Evolutionary conservation across 2,329 filamentous ascomycete species (phyloP), one percentile per base, ranked within the genome.

Genomic region (Talaromyces piceae): DNA sequence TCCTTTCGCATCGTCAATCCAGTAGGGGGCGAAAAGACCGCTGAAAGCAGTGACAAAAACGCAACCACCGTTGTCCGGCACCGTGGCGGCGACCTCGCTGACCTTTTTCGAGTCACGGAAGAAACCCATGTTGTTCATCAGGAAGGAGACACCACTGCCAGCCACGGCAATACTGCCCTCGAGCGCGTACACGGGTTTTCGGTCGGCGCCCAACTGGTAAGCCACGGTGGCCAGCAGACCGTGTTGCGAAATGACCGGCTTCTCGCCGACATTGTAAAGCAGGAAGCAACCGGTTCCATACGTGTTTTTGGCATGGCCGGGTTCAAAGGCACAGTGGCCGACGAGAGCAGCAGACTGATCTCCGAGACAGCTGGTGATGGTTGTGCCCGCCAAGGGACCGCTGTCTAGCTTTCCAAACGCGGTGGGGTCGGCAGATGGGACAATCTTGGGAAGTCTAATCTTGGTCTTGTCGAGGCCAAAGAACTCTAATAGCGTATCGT

Each of bases 1-100:
- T 53, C 90, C 90, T 66, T 90, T 86, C n/a, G 88, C 88, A 68
- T 94, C 88, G 65, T 94, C 88, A 56, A 95, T 91, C 90, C 90
- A 95, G 69, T 95, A 95, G 0, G 90, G 90, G 1, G 90, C 90
- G 66, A 95, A 95, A 2, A 95, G 78, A 43, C 90, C 90, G 65
- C 86, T 90, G 67, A 95, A 95, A 1, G 89, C 90, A 5, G 90
- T 95, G 50, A 95, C 90, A 62, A 95, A 84, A 11, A 91, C 82
- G 49, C 90, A 85, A 8, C 90, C 90, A 46, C 89, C 90, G 55
- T 87, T 94, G 64, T 95, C 86, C 41, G 77, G 67, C 2, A 86
- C 83, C 0, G 77, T 81, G 48, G 75, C 76, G 4, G 83, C 83
- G 23, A 86, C 70, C 49, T 83, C 79, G 57, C 77, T 80, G 62